Conservation (phyloP, 2,329 filamentous ascomycete genomes). For the Pseudocercospora fijiensis region DNA sequence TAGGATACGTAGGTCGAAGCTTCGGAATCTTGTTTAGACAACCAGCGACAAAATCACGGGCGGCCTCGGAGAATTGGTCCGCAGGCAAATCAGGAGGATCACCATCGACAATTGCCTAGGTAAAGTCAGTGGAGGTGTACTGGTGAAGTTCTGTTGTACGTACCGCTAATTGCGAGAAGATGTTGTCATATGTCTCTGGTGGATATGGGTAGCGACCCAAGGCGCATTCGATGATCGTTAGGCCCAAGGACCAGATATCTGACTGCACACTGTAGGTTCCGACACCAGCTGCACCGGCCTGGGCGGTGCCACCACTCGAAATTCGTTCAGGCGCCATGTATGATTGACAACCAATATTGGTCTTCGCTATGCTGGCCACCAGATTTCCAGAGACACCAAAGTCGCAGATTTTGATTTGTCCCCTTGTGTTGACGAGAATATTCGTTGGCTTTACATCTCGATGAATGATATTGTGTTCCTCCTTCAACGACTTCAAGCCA, state of each 20-base stretch:
- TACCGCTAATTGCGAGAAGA: slow-evolving; percentile 95
- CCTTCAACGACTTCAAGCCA: slow-evolving; percentile 89
- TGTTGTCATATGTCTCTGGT: slow-evolving; percentile 95
- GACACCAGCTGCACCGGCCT: slow-evolving; percentile 65
- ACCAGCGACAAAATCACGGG: slow-evolving; percentile 80
- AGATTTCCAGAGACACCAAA: slow-evolving; percentile 96
- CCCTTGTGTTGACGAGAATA: slow-evolving; percentile 83
- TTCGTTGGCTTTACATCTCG: slow-evolving; percentile 99
- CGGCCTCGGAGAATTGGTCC: slow-evolving; percentile 73
- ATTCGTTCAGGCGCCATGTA: slow-evolving; percentile 99
- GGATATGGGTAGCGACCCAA: slow-evolving; percentile 94
- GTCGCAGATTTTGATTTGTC: slow-evolving; percentile 97
- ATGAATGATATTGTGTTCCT: slow-evolving; percentile 99
- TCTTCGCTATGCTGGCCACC: slow-evolving; percentile 95
- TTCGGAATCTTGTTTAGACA: slow-evolving; percentile 93
- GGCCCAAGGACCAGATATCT: slow-evolving; percentile 93
- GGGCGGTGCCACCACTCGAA: slow-evolving; percentile 76
- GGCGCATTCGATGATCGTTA: slow-evolving; percentile 95
- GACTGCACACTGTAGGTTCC: slow-evolving; percentile 97
- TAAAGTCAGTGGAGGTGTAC: slow-evolving; percentile 12
- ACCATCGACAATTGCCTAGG: slow-evolving; percentile 92
- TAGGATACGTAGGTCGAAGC: slow-evolving; percentile 88
- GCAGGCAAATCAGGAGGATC: slow-evolving; percentile 86
- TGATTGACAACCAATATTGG: slow-evolving; percentile 97
- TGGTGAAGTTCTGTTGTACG: slow-evolving; percentile 46